phyloP scores from a whole-genome alignment of 768 basidiomycete genomes.

The Agaricus blazei region DNA sequence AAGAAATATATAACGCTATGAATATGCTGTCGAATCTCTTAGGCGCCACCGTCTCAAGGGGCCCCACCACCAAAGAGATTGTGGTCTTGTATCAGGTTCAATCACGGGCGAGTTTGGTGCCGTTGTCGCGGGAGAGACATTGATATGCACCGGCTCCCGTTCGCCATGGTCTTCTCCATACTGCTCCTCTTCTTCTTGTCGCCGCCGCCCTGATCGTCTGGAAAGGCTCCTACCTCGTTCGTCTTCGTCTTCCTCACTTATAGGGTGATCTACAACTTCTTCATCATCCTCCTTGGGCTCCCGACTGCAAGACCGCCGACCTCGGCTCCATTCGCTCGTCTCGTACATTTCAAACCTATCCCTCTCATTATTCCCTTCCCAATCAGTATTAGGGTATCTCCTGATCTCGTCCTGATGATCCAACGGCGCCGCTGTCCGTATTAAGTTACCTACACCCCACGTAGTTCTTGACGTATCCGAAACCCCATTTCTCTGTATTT shows the following conservation, averaged over 20 bases:
- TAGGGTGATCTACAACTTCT: neutral
- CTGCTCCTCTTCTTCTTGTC: neutral
- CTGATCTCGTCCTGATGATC: conserved; percentile 12
- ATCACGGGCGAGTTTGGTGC: conserved; percentile 9
- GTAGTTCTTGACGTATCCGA: conserved; percentile 5
- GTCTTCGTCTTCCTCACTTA: conserved; percentile 11
- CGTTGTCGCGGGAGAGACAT: neutral
- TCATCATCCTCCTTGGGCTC: neutral
- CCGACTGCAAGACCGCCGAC: neutral
- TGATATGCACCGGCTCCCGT: neutral
- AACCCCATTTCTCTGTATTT: conserved; percentile 40
- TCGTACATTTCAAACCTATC: conserved; percentile 16
- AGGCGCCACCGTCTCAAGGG: conserved; percentile 71
- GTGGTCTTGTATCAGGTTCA: conserved; percentile 15
- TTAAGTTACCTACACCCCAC: conserved; percentile 12
- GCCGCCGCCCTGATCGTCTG: neutral
- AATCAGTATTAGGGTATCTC: neutral
- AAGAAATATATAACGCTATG: conserved; percentile 10
- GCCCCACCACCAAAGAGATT: conserved; percentile 78
- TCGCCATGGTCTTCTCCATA: neutral
- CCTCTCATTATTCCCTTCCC: conserved; percentile 19
- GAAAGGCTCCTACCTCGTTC: neutral
- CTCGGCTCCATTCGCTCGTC: conserved; percentile 7
- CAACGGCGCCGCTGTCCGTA: conserved; percentile 12
- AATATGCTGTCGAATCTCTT: conserved; percentile 72